Percentiles rank a stretch among this genome's conserved stretches.
Evolutionary conservation across 257 asterid genomes (phyloP).

Genomic region (Gardenia jasminoides): DNA sequence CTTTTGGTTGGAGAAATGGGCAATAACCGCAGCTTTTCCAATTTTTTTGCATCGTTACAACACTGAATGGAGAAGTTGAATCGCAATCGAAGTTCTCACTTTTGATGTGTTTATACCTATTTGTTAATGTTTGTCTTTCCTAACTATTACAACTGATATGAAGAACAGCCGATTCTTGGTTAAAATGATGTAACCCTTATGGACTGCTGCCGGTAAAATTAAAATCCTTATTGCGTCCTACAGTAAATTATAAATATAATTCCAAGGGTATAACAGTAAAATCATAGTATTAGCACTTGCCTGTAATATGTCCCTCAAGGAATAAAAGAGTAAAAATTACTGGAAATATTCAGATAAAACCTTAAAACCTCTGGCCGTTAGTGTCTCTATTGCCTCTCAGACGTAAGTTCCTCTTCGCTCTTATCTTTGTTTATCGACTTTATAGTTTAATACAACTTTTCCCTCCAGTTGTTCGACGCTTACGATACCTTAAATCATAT

Average conservation of each 20-base stretch:
- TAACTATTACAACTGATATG: too few relatives aligned
- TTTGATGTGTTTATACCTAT: neutral
- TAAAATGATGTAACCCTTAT: too few relatives aligned
- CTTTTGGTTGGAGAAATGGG: too few relatives aligned
- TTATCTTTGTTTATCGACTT: neutral
- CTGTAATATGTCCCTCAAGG: neutral
- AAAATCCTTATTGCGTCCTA: too few relatives aligned
- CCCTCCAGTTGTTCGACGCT: neutral
- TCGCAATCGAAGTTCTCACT: neutral
- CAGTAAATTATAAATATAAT: neutral
- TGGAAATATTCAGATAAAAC: neutral
- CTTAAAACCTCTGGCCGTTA: neutral
- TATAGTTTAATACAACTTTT: neutral
- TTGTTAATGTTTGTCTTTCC: neutral
- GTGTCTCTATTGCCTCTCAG: neutral
- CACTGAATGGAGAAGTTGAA: neutral
- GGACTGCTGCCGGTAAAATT: too few relatives aligned
- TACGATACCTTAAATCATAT: neutral
- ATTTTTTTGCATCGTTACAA: too few relatives aligned
- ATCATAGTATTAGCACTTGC: too few relatives aligned
- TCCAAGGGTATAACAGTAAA: neutral
- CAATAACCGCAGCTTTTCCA: too few relatives aligned
- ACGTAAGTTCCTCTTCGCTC: neutral
- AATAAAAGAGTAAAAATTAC: too few relatives aligned
- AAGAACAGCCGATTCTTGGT: too few relatives aligned